Base-by-base conservation (phyloP, 140 eudicot genomes). In the Oenanthe javanica region DNA sequence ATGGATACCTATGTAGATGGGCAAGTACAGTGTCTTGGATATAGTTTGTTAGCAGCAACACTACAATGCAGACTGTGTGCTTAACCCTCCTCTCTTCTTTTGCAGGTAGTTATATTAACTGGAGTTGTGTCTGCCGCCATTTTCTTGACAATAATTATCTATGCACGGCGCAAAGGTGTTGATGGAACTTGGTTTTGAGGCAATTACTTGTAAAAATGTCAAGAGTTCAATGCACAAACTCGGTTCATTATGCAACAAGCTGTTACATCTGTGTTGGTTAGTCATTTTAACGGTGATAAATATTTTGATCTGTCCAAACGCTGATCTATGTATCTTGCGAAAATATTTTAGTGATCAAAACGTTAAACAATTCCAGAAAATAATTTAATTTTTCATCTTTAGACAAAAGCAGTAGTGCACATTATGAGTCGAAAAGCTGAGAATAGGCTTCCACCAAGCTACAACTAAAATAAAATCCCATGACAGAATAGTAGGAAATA, bases 1-100 rank as follows among this genome's bases (percentile, higher is more conserved):
- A 94, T 19, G 89, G 92, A 13, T 92, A 90, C 88, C 76, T 88
- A 88, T 94, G 92, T 77, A 94, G 92, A 92, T 94, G 98, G 98
- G 98, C 92, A 27, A 77, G 91, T 59, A 19, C 67, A n/a, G 7
- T n/a, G 31, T 57, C 66, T 9, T 21, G 61, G 21, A 59, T 21
- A 59, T n/a, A 59, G 11, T 21, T 21, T 59, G 67, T 31, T 59
- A 25, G 36, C 31, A 1, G 13, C 67, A 59, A 14, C 27, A 21
- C 67, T 8, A 21, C 12, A 59, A 59, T n/a, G 67, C 63, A 18
- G 36, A 7, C 14, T 21, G 36, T 59, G 67, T 59, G 5, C n/a
- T 16, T 54, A n/a, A 59, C 36, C 10, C 67, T 13, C 25, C 9
- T 21, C 4, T n/a, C 27, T 59, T 59, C 14, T 1, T 40, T 71